Evolutionary conservation across 2,329 filamentous ascomycete genomes (phyloP), one percentile per base, ranked within the genome.

Genomic region (Fusarium acutatum): DNA sequence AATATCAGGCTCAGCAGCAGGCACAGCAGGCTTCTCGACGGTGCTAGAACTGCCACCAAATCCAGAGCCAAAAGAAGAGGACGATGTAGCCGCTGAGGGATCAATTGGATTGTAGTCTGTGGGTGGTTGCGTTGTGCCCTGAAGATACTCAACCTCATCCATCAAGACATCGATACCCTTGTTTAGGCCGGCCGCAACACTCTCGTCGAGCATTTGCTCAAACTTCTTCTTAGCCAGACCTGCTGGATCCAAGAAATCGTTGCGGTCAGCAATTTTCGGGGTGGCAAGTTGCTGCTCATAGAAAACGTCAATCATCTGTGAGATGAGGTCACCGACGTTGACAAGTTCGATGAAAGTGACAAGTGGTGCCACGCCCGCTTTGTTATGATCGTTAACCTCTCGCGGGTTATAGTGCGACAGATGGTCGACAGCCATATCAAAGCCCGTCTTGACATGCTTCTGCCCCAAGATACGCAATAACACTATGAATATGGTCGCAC

Each of bases 261-360:
- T 97, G 47, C 93, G 91, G 80, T 98, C 96, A 3, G 93, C 93
- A 60, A 99, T 91, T 77, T 93, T 93, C 20, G 93, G 90, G 2
- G 90, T 89, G 11, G 95, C 91, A 34, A 99, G 89, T 83, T 99
- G 96, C 83, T 98, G 96, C 80, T 97, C 93, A 83, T 97, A 99
- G 81, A 99, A 99, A 38, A 99, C 95, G 80, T 99, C 96, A 66
- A 99, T 91, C 96, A 99, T 99, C 82, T 99, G 96, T 67, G 97
- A 94, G 77, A 99, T 99, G 65, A 99, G 87, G 81, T 99, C 96
- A 66, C 96, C 96, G 2, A 99, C 96, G 80, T 99, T 99, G 81
- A 99, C 96, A 34, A 99, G 89, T 83, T 99, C 96, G 69, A 99
- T 90, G 78, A 99, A 99, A 1, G 94, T 98, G 50, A 98, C 95